Evolutionary conservation across 495 filamentous ascomycete species (phyloP).

Genomic region (Aspergillus indologenus): DNA sequence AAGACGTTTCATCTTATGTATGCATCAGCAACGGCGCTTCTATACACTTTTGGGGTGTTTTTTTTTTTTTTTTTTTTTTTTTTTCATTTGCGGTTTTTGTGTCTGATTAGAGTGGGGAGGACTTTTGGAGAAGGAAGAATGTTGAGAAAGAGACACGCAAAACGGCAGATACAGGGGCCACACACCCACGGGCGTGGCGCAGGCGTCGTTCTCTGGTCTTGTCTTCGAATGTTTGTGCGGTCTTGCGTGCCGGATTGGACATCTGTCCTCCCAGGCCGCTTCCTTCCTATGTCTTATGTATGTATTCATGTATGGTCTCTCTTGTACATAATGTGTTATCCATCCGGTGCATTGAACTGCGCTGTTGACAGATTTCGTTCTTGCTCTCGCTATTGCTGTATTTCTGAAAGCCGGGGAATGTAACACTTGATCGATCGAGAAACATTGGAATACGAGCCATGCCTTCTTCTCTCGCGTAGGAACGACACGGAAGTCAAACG

Average conservation of each 20-base stretch:
- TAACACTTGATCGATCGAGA: no score
- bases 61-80: constrained; percentile 1
- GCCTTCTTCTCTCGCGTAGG: no score
- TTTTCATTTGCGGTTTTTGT: constrained; percentile 6
- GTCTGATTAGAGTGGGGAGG: constrained; percentile 1
- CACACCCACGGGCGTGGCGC: neutral
- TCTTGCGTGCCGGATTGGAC: no score
- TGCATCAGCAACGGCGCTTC: constrained; percentile 20
- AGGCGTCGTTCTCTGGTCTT: constrained; percentile 3
- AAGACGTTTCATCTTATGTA: constrained; percentile 13
- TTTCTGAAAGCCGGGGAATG: no score
- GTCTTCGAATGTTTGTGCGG: no score
- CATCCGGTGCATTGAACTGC: neutral
- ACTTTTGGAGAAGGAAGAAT: neutral
- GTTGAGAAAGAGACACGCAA: neutral
- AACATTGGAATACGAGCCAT: no score
- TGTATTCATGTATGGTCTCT: constrained; percentile 9
- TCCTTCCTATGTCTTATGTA: constrained; percentile 9
- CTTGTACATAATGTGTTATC: constrained; percentile 10
- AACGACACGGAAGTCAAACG: no score
- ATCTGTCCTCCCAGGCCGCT: neutral
- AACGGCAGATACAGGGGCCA: neutral
- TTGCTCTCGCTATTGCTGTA: neutral
- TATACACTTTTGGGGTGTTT: constrained; percentile 12
- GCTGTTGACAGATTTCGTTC: neutral